These are phyloP conservation scores for Botryotinia calthae DNA, from an alignment of 2,329 filamentous ascomycete genomes.

Conservation along the genomic window DNA sequence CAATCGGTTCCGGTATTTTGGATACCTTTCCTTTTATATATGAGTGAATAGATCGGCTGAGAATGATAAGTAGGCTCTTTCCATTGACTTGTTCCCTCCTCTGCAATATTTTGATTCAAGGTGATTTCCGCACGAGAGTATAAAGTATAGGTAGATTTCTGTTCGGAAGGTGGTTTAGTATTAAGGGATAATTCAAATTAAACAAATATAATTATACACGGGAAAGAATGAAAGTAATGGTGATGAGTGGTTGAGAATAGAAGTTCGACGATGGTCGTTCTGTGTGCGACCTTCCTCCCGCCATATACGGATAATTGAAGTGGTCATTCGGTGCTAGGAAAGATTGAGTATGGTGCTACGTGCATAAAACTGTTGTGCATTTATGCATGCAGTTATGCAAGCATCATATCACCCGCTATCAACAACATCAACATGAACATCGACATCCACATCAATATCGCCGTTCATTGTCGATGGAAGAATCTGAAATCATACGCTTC, in stretches of 20 bases:
- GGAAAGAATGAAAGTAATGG: conserved; percentile 9
- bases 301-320: neutral
- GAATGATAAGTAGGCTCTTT: neutral
- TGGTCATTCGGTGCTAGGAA: conserved; percentile 6
- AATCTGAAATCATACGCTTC: neutral
- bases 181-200: conserved; percentile 10
- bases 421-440: neutral
- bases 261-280: conserved; percentile 11
- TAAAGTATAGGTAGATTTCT: neutral
- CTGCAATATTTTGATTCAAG: neutral
- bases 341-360: neutral
- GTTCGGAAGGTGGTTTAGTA: neutral
- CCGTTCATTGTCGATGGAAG: neutral
- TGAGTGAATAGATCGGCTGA: conserved; percentile 16
- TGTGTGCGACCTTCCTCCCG: conserved; percentile 16
- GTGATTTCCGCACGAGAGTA: neutral
- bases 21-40: conserved; percentile 13
- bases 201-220: conserved; percentile 17
- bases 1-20: conserved; percentile 9
- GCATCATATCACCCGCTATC: neutral
- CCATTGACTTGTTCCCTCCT: conserved; percentile 5
- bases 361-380: neutral
- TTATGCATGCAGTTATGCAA: neutral
- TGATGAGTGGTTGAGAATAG: conserved; percentile 13
- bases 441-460: neutral